Conservation (phyloP, 1,284 basidiomycete genomes). For the Trichosporon sp. region DNA sequence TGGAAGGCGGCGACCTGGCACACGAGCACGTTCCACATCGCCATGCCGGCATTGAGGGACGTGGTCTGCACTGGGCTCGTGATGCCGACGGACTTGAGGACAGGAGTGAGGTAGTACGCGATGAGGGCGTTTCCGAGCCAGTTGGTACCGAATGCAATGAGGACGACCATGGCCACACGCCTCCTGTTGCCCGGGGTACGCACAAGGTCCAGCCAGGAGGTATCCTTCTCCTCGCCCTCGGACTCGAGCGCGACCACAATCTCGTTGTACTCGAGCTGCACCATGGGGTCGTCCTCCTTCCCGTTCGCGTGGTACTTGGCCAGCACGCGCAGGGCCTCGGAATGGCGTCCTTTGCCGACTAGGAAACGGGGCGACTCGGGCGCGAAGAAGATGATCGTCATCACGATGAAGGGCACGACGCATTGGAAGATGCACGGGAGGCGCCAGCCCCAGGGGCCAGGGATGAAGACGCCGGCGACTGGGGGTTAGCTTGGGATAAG, state of each 20-base stretch:
- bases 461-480: conserved; percentile 29
- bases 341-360: conserved; percentile 36
- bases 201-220: conserved; percentile 43
- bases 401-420: conserved; percentile 26
- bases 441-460: conserved; percentile 32
- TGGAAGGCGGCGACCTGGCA: conserved; percentile 24
- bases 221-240: conserved; percentile 33
- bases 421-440: conserved; percentile 31
- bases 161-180: conserved; percentile 42
- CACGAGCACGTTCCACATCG: conserved; percentile 36
- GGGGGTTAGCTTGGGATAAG: not conserved
- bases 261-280: conserved; percentile 40
- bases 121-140: conserved; percentile 62
- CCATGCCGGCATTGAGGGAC: conserved; percentile 38
- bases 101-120: conserved; percentile 42
- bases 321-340: conserved; percentile 42
- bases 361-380: conserved; percentile 56
- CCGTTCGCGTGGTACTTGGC: conserved; percentile 44
- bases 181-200: conserved; percentile 42
- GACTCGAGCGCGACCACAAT: conserved; percentile 40
- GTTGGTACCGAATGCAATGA: conserved; percentile 56
- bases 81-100: conserved; percentile 23
- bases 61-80: conserved; percentile 35
- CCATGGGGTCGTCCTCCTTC: conserved; percentile 34
- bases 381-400: conserved; percentile 19